Base-by-base conservation (phyloP, 495 filamentous ascomycete genomes). In the Evansstolkia leycettana region DNA sequence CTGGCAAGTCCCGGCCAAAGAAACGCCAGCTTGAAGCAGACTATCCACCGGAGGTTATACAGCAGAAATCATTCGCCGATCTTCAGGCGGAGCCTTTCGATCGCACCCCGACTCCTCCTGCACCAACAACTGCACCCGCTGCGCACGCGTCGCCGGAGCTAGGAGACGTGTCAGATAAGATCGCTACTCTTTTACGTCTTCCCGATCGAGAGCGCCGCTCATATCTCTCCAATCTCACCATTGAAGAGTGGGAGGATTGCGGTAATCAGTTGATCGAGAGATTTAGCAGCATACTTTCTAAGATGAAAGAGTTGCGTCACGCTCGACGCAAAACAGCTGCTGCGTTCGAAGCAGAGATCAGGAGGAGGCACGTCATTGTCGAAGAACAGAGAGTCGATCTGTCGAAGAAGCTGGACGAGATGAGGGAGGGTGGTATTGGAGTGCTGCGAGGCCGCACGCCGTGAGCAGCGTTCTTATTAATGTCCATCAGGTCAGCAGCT, bases 191-290 rank as follows among this genome's bases (percentile, higher is more conserved):
- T 13, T 38, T 60, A 13, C 31, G 38, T 1, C 41, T 60, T 6
- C 28, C 49, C 5, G 58, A 52, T 1, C 20, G 61, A 13, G 65
- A 72, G 12, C 79, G 84, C 38, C 59, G 60, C 31, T 54, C 62
- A 1, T 83, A 85, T 52, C 76, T 87, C 42, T 57, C 67, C 7
- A 67, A 66, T 4, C 60, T 93, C 48, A 48, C 71, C 2, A 66
- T 83, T 15, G 61, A 70, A 17, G 79, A 89, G 50, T 90, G 86
- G 80, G 86, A 94, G 50, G 67, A 80, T 31, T 74, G 78, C 10
- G 86, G 86, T 6, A 84, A 94, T 41, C 77, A 81, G 65, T 73
- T 94, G 27, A 58, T 89, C 10, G 73, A 75, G 2, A 70, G 69
- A 40, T 88, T 90, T 45, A 61, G 62, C 5, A 62, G 67, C 6